Base-by-base conservation (phyloP, 2,329 filamentous ascomycete genomes). In the Thermomyces lanuginosus region DNA sequence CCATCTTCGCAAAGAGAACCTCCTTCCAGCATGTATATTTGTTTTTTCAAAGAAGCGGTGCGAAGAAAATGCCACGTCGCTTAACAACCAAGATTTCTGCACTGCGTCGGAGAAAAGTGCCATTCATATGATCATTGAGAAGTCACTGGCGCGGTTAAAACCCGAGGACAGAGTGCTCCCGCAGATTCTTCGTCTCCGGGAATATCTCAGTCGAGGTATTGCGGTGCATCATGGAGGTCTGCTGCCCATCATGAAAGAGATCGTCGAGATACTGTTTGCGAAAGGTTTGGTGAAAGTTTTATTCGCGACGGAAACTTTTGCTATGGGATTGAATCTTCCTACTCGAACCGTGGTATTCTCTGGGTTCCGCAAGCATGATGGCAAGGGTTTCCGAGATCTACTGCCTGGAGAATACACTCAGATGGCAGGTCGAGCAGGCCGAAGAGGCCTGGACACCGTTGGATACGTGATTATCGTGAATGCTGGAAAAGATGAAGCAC, bases 21-120 rank as follows among this genome's bases (percentile, higher is more conserved):
- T 98, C 3, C 67, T 98, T 3, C 89, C 89, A 1, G 82, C 79
- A 6, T 95, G 86, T 49, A 92, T 98, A 39, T 98, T 98, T 46
- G 86, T 98, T 30, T 98, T 98, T 53, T 98, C 89, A 2, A 98
- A 95, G 59, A 92, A 89, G 54, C 67, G 89, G 27, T 95, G 89
- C 43, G 89, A 98, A 51, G 83, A 95, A 47, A 98, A 95, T 48
- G 89, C 89, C 1, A 82, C 93, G 48, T 86, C 89, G 0, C 63
- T 98, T 12, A 86, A 80, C 35, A 95, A 93, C 45, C 76, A 92
- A 39, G 89, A 98, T 46, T 95, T 92, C 45, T 91, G 79, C 48
- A 93, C 78, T 4, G 82, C 84, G 1, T 68, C 75, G 3, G 89
- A 98, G 56, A 95, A 93, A 65, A 98, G 89, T 42, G 76, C 81